phyloP scores from a whole-genome alignment of 2,329 filamentous ascomycete genomes.

The Cladophialophora bantiana region DNA sequence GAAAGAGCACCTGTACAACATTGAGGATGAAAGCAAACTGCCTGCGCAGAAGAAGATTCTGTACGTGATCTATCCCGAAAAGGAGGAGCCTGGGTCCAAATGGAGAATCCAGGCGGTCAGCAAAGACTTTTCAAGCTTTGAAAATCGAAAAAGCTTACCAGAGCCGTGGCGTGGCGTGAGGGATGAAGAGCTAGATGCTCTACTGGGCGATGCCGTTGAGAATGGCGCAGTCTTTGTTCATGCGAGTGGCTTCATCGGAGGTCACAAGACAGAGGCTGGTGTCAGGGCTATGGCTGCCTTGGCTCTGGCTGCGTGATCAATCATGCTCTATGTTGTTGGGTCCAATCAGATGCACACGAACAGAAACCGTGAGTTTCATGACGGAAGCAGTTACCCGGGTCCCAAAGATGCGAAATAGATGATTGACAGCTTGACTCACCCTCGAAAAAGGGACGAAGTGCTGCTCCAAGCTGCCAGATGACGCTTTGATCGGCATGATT shows the following conservation, averaged over 20 bases:
- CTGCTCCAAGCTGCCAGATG: neutral
- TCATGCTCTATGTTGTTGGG: neutral
- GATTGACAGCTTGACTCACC: neutral
- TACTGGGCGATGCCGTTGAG: slow-evolving; percentile 51
- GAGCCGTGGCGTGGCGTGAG: slow-evolving; percentile 91
- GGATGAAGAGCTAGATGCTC: slow-evolving; percentile 79
- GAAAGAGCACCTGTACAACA: slow-evolving; percentile 93
- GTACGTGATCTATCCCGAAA: slow-evolving; percentile 93
- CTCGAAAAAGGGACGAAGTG: neutral
- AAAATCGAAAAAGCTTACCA: slow-evolving; percentile 88
- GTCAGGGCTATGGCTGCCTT: slow-evolving; percentile 78
- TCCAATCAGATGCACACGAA: neutral
- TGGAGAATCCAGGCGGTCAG: slow-evolving; percentile 97
- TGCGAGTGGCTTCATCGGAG: slow-evolving; percentile 93
- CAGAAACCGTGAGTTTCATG: neutral
- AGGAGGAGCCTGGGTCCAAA: slow-evolving; percentile 74
- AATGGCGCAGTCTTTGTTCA: slow-evolving; percentile 86
- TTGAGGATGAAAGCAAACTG: slow-evolving; percentile 70
- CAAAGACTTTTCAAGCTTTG: slow-evolving; percentile 81
- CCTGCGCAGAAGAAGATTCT: slow-evolving; percentile 65
- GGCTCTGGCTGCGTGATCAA: slow-evolving; percentile 44
- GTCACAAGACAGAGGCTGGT: slow-evolving; percentile 89
- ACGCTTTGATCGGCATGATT: neutral
- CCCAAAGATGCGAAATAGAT: neutral
- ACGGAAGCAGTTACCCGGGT: neutral